Conservation (phyloP, 176 grass and related monocot genomes). For the Carex scoparia region DNA sequence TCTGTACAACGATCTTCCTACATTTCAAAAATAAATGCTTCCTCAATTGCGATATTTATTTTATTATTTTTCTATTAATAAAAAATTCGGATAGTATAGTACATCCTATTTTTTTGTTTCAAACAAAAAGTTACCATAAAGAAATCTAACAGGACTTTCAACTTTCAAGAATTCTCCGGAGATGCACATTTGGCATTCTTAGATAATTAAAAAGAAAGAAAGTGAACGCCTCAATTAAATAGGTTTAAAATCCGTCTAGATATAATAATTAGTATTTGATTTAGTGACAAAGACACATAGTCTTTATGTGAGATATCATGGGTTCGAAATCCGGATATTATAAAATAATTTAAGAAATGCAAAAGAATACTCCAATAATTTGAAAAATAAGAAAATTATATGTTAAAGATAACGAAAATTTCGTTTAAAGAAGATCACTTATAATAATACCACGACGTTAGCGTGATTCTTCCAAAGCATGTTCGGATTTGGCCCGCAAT, state of each 20-base stretch:
- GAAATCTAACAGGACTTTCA: not conserved
- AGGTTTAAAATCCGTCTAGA: too few relatives aligned
- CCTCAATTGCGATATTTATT: too few relatives aligned
- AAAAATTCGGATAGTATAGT: not conserved
- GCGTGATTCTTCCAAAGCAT: not conserved
- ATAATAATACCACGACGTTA: not conserved
- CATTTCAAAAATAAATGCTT: too few relatives aligned
- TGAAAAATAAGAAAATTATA: not conserved
- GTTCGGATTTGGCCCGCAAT: not conserved
- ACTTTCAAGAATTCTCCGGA: not conserved
- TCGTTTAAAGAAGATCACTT: not conserved
- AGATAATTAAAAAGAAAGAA: not conserved
- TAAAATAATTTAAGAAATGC: not conserved
- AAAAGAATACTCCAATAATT: too few relatives aligned
- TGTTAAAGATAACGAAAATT: not conserved
- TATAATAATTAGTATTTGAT: too few relatives aligned
- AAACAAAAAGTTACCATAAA: not conserved
- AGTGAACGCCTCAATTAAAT: not conserved
- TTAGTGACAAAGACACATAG: too few relatives aligned
- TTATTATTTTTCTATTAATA: too few relatives aligned
- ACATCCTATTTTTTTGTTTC: not conserved
- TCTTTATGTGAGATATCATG: too few relatives aligned
- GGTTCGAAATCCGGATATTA: too few relatives aligned
- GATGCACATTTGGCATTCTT: not conserved
- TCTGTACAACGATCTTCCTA: too few relatives aligned